These are phyloP conservation scores for Trichoderma semiorbis DNA, from an alignment of 2,329 filamentous ascomycete genomes.

Conservation along the genomic window DNA sequence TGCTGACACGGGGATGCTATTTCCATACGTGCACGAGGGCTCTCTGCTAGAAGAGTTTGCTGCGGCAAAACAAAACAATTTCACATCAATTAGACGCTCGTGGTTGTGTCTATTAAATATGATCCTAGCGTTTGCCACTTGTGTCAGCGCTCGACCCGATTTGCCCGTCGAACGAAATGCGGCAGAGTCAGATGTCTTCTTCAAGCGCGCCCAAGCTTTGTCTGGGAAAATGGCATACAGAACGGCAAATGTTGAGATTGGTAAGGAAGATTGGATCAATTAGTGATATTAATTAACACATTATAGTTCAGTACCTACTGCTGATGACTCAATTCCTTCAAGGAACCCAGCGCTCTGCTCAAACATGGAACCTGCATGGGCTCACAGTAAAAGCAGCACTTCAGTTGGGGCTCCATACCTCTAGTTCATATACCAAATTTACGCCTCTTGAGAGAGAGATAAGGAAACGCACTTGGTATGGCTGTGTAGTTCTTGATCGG, in stretches of 20 bases:
- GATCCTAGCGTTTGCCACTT: constrained; percentile 2
- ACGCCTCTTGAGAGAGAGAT: background rate
- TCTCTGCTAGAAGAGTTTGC: background rate
- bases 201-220: background rate
- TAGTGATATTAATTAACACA: background rate
- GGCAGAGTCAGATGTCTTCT: constrained; percentile 7
- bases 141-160: background rate
- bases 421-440: background rate
- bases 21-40: constrained; percentile 8
- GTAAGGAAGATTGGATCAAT: background rate
- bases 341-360: constrained; percentile 7
- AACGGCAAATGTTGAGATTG: constrained; percentile 4
- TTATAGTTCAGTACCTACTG: background rate
- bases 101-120: constrained; percentile 5
- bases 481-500: constrained; percentile 6
- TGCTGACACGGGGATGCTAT: constrained; percentile 8
- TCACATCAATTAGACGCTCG: background rate
- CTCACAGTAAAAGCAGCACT: background rate
- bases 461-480: constrained; percentile 6
- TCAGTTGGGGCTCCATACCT: background rate
- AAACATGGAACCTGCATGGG: constrained; percentile 9
- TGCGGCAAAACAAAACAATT: background rate
- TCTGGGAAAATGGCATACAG: constrained; percentile 1
- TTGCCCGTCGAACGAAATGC: background rate
- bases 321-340: constrained; percentile 8